These are phyloP conservation scores for Neofusicoccum umdonicola DNA, from an alignment of 2,329 filamentous ascomycete genomes.

Conservation along the genomic window DNA sequence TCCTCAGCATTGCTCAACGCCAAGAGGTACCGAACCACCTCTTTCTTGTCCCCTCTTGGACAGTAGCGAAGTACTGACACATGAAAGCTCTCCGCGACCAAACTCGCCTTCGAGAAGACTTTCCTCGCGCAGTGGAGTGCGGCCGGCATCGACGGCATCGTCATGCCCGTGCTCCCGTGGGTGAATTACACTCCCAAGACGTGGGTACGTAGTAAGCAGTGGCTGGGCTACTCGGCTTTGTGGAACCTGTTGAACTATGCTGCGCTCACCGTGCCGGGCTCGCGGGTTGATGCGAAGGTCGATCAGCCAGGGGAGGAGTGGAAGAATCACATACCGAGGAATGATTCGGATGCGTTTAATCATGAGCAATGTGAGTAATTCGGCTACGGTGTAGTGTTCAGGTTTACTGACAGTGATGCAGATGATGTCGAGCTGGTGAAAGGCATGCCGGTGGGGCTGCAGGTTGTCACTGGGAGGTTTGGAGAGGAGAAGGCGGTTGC, in stretches of 20 bases:
- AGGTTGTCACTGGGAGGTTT: constrained; percentile 22
- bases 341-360: constrained; percentile 13
- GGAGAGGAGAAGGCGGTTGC: constrained; percentile 23
- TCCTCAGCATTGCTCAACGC: constrained; percentile 18
- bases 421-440: constrained; percentile 21
- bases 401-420: background rate
- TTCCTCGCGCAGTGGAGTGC: constrained; percentile 20
- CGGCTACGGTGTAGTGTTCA: too few species aligned
- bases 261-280: constrained; percentile 16
- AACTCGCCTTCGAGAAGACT: constrained; percentile 13
- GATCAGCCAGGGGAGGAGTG: constrained; percentile 8
- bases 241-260: constrained; percentile 29
- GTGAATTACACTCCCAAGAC: constrained; percentile 22
- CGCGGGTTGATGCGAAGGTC: background rate
- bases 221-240: constrained; percentile 31
- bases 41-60: too few species aligned
- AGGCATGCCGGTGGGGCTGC: constrained; percentile 23
- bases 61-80: background rate
- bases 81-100: constrained; percentile 14
- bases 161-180: constrained; percentile 22
- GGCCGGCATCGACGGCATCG: constrained; percentile 19
- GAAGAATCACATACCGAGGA: background rate
- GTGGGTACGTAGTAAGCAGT: constrained; percentile 24
- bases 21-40: constrained; percentile 16
- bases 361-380: constrained; percentile 16